A percentile compares a stretch with the other conserved stretches of the same genome.
Evolutionary conservation across 176 grass and related monocot genomes (phyloP).

Genomic region (Aechmea fasciata): DNA sequence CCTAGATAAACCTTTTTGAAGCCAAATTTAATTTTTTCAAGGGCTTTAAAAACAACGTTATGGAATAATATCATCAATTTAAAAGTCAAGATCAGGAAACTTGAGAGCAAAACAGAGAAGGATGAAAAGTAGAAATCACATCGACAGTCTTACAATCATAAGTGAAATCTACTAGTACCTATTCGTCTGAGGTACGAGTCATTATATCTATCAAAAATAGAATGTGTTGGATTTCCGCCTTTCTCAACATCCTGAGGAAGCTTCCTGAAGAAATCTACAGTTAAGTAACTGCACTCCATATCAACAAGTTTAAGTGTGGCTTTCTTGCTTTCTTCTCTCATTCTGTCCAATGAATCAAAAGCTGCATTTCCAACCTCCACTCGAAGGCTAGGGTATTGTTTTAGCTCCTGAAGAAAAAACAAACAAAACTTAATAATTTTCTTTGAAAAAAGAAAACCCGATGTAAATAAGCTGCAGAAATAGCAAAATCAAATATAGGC

Average conservation of each 20-base stretch:
- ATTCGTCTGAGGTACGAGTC: slow-evolving; percentile 97
- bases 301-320: slow-evolving; percentile 92
- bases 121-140: neutral
- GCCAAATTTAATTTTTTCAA: too few species aligned
- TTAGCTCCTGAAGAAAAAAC: slow-evolving; percentile 63
- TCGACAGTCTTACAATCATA: neutral
- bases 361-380: slow-evolving; percentile 86
- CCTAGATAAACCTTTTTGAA: too few species aligned
- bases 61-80: too few species aligned
- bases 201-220: slow-evolving; percentile 99
- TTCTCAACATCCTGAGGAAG: slow-evolving; percentile 99
- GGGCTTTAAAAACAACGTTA: too few species aligned
- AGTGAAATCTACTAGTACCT: neutral
- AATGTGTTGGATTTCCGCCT: slow-evolving; percentile 96
- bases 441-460: neutral
- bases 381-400: slow-evolving; percentile 87
- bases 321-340: slow-evolving; percentile 99
- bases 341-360: slow-evolving; percentile 93
- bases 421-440: slow-evolving; percentile 5
- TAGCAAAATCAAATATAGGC: neutral
- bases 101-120: too few species aligned
- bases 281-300: slow-evolving; percentile 96
- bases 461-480: neutral
- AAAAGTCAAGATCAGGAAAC: too few species aligned
- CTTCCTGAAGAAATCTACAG: slow-evolving; percentile 98